Base-by-base conservation (phyloP, 2,329 filamentous ascomycete genomes). In the Colletotrichum orbiculare region DNA sequence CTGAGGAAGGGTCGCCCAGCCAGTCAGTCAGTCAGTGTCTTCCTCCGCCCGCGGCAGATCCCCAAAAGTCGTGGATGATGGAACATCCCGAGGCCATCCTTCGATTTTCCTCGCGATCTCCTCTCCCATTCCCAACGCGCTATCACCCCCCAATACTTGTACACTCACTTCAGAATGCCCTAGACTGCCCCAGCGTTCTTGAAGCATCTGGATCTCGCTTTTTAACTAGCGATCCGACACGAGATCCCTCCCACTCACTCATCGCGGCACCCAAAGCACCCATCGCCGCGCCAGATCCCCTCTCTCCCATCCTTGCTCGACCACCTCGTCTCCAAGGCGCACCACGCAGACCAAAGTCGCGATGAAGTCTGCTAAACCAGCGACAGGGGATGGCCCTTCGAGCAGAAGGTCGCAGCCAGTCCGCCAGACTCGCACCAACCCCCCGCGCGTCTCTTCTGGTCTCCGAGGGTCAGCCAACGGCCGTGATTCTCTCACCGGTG, bases 361-460 rank as follows among this genome's bases (percentile, higher is more conserved):
- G 37, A 88, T 88, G 86, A 88, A 86, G 77, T 83, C 85, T 49
- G 82, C 83, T 53, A 87, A 86, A 71, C 77, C 79, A 34, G 73
- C 79, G 60, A 74, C 79, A 43, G 73, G 73, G 49, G 80, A 82
- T 57, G 73, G 77, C 47, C 72, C 78, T 66, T 84, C 85, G 67
- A 83, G 81, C 77, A 85, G 87, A 71, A 82, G 87, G 75, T 85
- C 86, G 61, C 88, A 90, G 72, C 88, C 88, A 52, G 81, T 87
- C 71, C 87, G 88, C 68, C 88, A 90, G 77, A 85, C 88, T 72
- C 86, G 88, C 73, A 87, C 84, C 61, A 90, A 91, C 73, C 87
- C 88, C 68, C 81, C 85, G 49, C 83, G 88, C 76, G 82, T 80
- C 62, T 83, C 84, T 34, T 66, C 63, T 41, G 58, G 79, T 82